Base-by-base conservation (phyloP, 495 filamentous ascomycete species). In the Daldinia vernicosa region DNA sequence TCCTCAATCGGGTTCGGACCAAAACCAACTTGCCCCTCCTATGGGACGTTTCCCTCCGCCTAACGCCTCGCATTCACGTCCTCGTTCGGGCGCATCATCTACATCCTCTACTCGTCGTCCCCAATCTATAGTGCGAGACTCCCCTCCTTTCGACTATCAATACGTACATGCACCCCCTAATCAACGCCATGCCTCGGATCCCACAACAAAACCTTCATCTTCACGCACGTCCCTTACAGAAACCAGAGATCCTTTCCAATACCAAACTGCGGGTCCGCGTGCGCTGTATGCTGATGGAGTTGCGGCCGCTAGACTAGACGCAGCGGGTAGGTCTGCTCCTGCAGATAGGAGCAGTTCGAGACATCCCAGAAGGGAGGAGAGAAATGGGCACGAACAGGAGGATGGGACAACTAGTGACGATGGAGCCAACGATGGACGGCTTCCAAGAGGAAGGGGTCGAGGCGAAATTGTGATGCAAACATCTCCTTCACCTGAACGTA, bases 121-220 rank as follows among this genome's bases (percentile, higher is more conserved):
- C 35, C 67, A 67, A 1, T 62, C 72, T 14, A 63, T 59, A 33
- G 52, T 57, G 11, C 59, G 43, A 56, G 76, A 78, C 50, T 76
- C 79, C 6, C 78, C 81, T 9, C 81, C 82, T 12, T 84, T 83
- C 61, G 67, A 78, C 9, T 84, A 81, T 69, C 75, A 81, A 51
- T 84, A 84, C 54, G 76, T 83, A 19, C 57, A 75, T 33, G 57
- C 66, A 60, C 56, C 70, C 24, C 35, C 72, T 40, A 72, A 73
- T 51, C 72, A 60, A 54, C 78, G 80, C 14, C 77, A 80, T 8
- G 69, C 75, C 17, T 81, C 81, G 1, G 79, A 82, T 51, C 71
- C 76, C 4, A 51, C 70, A 61, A 50, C 62, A 55, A 68, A 74
- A 30, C 70, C 77, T 11, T 57, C 67, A n/a, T 76, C 77, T 14